Percentiles rank a stretch among this genome's conserved stretches.
These are phyloP conservation scores for Schizosaccharomyces lindneri DNA, from an alignment of 805 yeast species.

Conservation along the genomic window DNA sequence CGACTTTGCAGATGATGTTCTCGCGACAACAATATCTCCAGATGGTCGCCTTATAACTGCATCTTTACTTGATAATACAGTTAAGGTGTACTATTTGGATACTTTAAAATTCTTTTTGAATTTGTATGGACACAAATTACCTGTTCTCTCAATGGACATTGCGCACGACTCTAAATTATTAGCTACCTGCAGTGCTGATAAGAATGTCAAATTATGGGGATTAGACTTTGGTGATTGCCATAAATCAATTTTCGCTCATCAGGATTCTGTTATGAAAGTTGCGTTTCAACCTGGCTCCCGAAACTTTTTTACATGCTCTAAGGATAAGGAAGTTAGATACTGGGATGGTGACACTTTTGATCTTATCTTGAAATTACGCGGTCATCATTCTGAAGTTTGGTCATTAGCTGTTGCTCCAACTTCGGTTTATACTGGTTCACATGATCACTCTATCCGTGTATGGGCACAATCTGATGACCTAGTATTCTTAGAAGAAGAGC, in stretches of 20 bases:
- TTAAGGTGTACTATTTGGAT: conserved; percentile 74
- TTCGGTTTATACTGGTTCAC: conserved; percentile 59
- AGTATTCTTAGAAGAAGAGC: conserved; percentile 88
- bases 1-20: conserved; percentile 66
- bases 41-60: conserved; percentile 56
- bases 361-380: conserved; percentile 63
- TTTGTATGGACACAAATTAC: conserved; percentile 86
- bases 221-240: conserved; percentile 97
- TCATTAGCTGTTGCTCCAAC: conserved; percentile 50
- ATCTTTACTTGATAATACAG: conserved; percentile 78
- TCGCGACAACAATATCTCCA: conserved; percentile 57
- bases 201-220: conserved; percentile 95
- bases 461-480: conserved; percentile 89
- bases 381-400: conserved; percentile 91
- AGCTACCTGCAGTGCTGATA: conserved; percentile 88
- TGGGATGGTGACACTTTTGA: conserved; percentile 98
- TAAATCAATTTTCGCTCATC: conserved; percentile 86
- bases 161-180: conserved; percentile 69
- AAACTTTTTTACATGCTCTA: conserved; percentile 69
- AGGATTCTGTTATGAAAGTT: conserved; percentile 80
- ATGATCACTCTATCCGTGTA: conserved; percentile 78
- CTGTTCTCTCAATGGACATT: conserved; percentile 79
- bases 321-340: conserved; percentile 71
- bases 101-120: conserved; percentile 68
- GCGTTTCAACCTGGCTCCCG: conserved; percentile 65